Percentiles rank a stretch among this genome's conserved stretches.
Conservation (phyloP, 2,329 filamentous ascomycete genomes). For the Nemania bipapillata region DNA sequence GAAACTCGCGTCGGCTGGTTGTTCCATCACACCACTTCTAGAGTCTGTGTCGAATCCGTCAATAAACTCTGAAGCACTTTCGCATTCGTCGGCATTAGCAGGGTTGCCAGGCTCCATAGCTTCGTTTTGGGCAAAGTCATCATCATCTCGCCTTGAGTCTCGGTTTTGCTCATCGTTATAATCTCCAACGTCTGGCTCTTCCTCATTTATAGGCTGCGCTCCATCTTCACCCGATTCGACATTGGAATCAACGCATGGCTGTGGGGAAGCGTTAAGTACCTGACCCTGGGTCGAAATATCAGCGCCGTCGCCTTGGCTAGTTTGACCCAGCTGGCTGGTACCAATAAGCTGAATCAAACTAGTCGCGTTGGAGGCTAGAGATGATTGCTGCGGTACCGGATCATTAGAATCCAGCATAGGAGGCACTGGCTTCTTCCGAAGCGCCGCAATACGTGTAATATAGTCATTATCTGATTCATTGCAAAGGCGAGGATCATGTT, state of each 20-base stretch:
- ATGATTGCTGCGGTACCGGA: background rate
- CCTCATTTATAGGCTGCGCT: background rate
- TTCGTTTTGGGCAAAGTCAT: background rate
- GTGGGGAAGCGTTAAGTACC: background rate
- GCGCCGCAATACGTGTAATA: constrained; percentile 5
- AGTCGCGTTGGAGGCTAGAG: background rate
- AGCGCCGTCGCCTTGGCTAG: background rate
- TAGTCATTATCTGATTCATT: constrained; percentile 19
- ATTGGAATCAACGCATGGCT: background rate
- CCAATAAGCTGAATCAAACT: background rate
- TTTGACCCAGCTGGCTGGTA: background rate
- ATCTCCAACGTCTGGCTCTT: background rate
- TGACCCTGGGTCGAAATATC: background rate
- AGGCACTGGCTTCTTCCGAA: constrained; percentile 18
- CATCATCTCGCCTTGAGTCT: background rate
- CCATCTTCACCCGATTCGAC: background rate
- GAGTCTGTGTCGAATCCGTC: constrained; percentile 34
- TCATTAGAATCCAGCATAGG: background rate
- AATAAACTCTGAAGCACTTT: constrained; percentile 20
- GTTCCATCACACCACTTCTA: constrained; percentile 25
- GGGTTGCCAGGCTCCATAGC: background rate
- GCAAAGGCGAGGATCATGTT: constrained; percentile 8
- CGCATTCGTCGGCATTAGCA: background rate
- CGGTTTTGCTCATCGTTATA: background rate
- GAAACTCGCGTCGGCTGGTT: constrained; percentile 42